Evolutionary conservation across 306 rosid species (phyloP).

Genomic region (Clitoria ternatea): DNA sequence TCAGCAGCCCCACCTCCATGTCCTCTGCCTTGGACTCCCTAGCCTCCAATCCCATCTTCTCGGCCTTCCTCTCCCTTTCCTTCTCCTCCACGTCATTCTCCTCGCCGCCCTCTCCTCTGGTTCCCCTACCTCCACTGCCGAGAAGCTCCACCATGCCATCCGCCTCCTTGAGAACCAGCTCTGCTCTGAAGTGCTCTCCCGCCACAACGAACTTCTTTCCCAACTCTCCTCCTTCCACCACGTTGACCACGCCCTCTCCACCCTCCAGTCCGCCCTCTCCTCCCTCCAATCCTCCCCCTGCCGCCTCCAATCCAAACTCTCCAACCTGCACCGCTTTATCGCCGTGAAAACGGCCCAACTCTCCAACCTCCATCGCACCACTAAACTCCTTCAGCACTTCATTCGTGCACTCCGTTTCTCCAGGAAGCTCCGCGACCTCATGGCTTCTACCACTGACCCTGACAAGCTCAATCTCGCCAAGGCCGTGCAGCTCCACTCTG

Average conservation of each 20-base stretch:
- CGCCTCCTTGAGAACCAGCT: slow-evolving; percentile 95
- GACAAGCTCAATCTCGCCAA: slow-evolving; percentile 84
- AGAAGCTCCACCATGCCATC: slow-evolving; percentile 85
- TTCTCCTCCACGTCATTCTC: slow-evolving; percentile 93
- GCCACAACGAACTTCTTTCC: slow-evolving; percentile 81
- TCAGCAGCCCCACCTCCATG: slow-evolving; percentile 19
- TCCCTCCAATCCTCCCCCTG: slow-evolving; percentile 88
- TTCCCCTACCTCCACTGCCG: slow-evolving; percentile 96
- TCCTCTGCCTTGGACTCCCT: slow-evolving; percentile 52
- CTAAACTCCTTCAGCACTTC: slow-evolving; percentile 78
- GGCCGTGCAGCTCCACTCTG: slow-evolving; percentile 86
- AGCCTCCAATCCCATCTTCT: slow-evolving; percentile 84
- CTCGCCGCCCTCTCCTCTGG: slow-evolving; percentile 98
- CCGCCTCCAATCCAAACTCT: slow-evolving; percentile 85
- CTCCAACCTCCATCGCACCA: slow-evolving; percentile 68
- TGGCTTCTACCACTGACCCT: slow-evolving; percentile 52
- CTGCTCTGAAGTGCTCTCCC: slow-evolving; percentile 90
- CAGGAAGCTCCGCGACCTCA: slow-evolving; percentile 76
- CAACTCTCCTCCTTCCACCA: slow-evolving; percentile 92
- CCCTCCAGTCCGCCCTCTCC: slow-evolving; percentile 71
- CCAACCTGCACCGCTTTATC: slow-evolving; percentile 66
- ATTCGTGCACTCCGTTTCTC: slow-evolving; percentile 79
- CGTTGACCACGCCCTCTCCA: slow-evolving; percentile 79
- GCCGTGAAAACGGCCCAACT: slow-evolving; percentile 62
- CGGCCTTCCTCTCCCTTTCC: slow-evolving; percentile 77